A percentile compares a stretch with the other conserved stretches of the same genome.
phyloP scores from a whole-genome alignment of 768 basidiomycete genomes.

The Dioszegia crocea region DNA sequence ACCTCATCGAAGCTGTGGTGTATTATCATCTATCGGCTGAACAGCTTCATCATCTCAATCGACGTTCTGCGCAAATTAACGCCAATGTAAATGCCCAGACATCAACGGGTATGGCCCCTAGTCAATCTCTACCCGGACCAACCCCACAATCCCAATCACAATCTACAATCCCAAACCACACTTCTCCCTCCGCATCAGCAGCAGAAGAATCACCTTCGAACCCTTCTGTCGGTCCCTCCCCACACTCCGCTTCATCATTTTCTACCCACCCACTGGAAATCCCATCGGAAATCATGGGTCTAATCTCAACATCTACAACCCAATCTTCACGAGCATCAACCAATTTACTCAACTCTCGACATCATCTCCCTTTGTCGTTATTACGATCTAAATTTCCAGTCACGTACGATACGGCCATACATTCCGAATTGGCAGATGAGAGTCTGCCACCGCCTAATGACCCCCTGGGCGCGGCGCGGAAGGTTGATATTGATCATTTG shows the following conservation, averaged over 20 bases:
- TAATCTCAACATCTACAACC: constrained; percentile 17
- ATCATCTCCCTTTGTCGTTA: constrained; percentile 24
- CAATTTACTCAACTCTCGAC: constrained; percentile 26
- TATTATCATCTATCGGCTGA: constrained; percentile 27
- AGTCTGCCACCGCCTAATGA: constrained; percentile 31
- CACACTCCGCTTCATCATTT: constrained; percentile 1
- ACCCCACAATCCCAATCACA: neutral
- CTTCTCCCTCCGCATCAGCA: neutral
- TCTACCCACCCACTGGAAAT: neutral
- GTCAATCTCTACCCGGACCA: neutral
- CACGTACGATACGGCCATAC: constrained; percentile 30
- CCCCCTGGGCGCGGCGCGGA: constrained; percentile 26
- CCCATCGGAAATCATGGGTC: constrained; percentile 27
- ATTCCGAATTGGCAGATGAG: constrained; percentile 30
- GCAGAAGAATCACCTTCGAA: neutral
- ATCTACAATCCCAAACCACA: neutral
- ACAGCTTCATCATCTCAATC: constrained; percentile 22
- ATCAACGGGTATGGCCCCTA: neutral
- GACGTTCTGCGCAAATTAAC: constrained; percentile 1
- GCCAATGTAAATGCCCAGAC: neutral
- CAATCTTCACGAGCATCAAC: constrained; percentile 18
- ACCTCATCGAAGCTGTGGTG: constrained; percentile 40
- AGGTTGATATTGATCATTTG: constrained; percentile 29
- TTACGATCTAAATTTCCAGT: constrained; percentile 25
- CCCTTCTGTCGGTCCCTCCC: neutral